A percentile compares a stretch with the other conserved stretches of the same genome.
Conservation (phyloP, 1,284 basidiomycete species). For the Sporisorium graminicola region DNA sequence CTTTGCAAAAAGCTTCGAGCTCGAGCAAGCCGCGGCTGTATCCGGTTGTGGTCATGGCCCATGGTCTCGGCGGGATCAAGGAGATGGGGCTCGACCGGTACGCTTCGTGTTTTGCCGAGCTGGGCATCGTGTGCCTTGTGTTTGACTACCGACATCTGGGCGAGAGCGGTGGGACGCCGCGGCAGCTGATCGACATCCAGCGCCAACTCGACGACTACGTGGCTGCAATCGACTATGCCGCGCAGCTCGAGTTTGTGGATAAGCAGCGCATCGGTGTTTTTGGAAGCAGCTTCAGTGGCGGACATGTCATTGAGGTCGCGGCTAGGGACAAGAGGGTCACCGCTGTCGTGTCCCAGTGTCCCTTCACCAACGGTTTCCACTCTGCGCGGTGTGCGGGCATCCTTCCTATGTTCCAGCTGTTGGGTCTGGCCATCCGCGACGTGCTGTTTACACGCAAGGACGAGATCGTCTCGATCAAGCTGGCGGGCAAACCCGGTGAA, state of each 20-base stretch:
- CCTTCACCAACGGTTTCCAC: slow-evolving; percentile 58
- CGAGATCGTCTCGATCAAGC: slow-evolving; percentile 29
- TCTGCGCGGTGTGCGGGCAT: slow-evolving; percentile 33
- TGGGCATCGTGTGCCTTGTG: slow-evolving; percentile 50
- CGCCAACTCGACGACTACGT: slow-evolving; percentile 58
- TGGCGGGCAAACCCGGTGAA: slow-evolving; percentile 51
- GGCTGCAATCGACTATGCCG: slow-evolving; percentile 38
- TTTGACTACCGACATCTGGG: slow-evolving; percentile 63
- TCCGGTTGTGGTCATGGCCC: slow-evolving; percentile 52
- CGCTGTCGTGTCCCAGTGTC: slow-evolving; percentile 60
- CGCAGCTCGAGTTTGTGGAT: slow-evolving; percentile 44
- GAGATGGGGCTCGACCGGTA: slow-evolving; percentile 57
- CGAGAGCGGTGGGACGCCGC: slow-evolving; percentile 40
- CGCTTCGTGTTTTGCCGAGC: slow-evolving; percentile 34
- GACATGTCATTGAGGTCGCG: slow-evolving; percentile 56
- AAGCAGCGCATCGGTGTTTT: slow-evolving; percentile 52
- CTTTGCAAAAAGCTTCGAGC: too few species aligned
- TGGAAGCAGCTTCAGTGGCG: slow-evolving; percentile 61
- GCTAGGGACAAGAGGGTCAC: slow-evolving; percentile 48
- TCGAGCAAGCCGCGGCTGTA: not conserved
- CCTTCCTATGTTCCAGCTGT: slow-evolving; percentile 23
- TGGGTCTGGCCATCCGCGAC: slow-evolving; percentile 44
- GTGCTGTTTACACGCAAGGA: slow-evolving; percentile 36
- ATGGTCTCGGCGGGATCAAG: slow-evolving; percentile 55
- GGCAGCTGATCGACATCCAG: slow-evolving; percentile 50